Evolutionary conservation across 1,139 yeast species (phyloP), one percentile per base, ranked within the genome.

Genomic region (Saccharomycopsis crataegensis): DNA sequence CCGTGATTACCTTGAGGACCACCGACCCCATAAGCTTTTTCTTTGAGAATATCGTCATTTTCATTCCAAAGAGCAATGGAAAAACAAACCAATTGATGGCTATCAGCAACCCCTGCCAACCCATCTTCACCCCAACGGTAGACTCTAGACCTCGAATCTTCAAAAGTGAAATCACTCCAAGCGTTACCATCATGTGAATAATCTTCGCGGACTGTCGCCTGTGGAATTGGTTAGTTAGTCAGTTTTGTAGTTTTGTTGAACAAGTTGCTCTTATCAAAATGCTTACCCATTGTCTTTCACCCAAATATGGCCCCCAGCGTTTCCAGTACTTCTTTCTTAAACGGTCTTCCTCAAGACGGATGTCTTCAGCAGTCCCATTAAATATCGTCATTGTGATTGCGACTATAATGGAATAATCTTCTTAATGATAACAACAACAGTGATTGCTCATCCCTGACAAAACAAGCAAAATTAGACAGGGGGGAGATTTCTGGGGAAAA

Each of bases 101-200:
- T 82, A 66, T 91, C 98, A 57, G 88, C 79, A 22, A 89, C 86
- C 53, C 98, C 98, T 8, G 95, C 96, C 62, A 91, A 74, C 3
- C 98, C 98, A 66, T 91, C 98, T 68, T 91, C 98, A 49, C 96
- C 96, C 98, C 98, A 91, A 53, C 98, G 76, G 66, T 87, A 91
- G 16, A 88, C 82, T 64, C 98, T 76, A 33, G 94, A 80, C 59
- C 82, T 77, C 3, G 96, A 87, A 59, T 88, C 91, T 58, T 88
- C 96, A 67, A 90, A 90, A 8, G 96, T 90, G 68, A 91, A 91
- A 62, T 84, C 82, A 41, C 83, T 77, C 98, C 98, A 91, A 2
- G 97, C 97, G 62, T 90, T 93, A 48, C 98, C 98, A 62, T 84
- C 77, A 49, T 69, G 73, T 0, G 96, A 86, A 68, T 91, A 91